phyloP scores from a whole-genome alignment of 2,329 filamentous ascomycete genomes.

The Cercospora zeina region DNA sequence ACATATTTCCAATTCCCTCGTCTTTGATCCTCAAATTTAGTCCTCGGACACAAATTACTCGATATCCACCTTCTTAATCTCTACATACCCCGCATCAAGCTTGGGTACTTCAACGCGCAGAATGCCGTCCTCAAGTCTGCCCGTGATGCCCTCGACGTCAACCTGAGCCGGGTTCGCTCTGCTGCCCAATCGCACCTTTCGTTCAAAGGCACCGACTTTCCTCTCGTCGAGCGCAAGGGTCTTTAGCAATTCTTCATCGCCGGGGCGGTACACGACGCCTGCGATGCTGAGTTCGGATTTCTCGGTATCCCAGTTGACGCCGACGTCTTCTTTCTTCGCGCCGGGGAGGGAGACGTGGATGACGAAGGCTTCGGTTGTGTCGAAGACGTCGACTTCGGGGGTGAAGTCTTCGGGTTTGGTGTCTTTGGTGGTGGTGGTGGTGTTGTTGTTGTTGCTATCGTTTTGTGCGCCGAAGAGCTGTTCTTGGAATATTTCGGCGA shows the following conservation, averaged over 20 bases:
- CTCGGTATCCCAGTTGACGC: conserved; percentile 72
- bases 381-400: conserved; percentile 74
- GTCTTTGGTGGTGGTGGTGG: background rate
- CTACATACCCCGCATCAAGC: conserved; percentile 62
- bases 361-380: conserved; percentile 64
- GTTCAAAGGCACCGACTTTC: conserved; percentile 72
- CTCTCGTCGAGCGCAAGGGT: conserved; percentile 65
- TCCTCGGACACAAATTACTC: conserved; percentile 40
- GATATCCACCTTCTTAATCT: conserved; percentile 55
- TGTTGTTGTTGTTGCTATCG: conserved; percentile 18
- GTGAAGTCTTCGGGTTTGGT: conserved; percentile 49
- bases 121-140: conserved; percentile 77
- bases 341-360: conserved; percentile 75
- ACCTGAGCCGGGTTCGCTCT: conserved; percentile 60
- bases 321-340: conserved; percentile 75
- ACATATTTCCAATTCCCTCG: background rate
- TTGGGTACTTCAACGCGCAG: conserved; percentile 77
- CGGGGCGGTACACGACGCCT: conserved; percentile 72
- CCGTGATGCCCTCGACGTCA: conserved; percentile 66
- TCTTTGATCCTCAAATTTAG: background rate
- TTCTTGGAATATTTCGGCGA: conserved; percentile 41
- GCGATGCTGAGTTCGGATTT: conserved; percentile 65
- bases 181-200: conserved; percentile 63
- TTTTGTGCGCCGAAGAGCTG: conserved; percentile 42
- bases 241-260: conserved; percentile 68